Conservation (phyloP, 1,139 yeast species). For the Debaryomyces sp. region DNA sequence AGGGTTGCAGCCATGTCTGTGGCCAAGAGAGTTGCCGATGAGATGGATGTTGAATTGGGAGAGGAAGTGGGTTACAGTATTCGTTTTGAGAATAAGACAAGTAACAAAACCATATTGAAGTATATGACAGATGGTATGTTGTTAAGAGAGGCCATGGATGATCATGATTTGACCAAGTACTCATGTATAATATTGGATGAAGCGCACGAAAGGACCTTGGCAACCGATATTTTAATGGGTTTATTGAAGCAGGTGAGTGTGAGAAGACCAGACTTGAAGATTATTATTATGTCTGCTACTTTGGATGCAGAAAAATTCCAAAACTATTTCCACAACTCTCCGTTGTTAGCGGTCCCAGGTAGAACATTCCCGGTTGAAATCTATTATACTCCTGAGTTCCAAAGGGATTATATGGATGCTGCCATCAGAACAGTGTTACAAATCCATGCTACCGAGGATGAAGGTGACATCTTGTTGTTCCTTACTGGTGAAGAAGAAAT, state of each 20-base stretch:
- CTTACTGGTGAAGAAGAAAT: conserved; percentile 98
- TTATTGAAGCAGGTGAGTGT: conserved; percentile 76
- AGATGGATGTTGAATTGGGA: conserved; percentile 89
- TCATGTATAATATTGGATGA: conserved; percentile 94
- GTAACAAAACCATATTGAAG: conserved; percentile 78
- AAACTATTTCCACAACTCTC: conserved; percentile 85
- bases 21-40: conserved; percentile 94
- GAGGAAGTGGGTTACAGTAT: conserved; percentile 92
- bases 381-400: conserved; percentile 95
- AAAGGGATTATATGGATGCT: conserved; percentile 90
- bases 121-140: conserved; percentile 99
- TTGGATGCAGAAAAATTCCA: conserved; percentile 97
- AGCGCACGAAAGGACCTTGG: conserved; percentile 96
- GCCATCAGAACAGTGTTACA: conserved; percentile 94
- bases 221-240: conserved; percentile 98
- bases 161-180: conserved; percentile 76
- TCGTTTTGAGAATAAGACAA: conserved; percentile 89
- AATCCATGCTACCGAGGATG: conserved; percentile 94
- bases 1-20: conserved; percentile 98
- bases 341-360: conserved; percentile 94
- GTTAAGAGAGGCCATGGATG: conserved; percentile 96
- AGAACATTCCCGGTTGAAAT: conserved; percentile 97
- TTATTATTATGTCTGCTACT: conserved; percentile 97
- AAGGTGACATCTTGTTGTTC: conserved; percentile 87
- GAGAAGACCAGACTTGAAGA: conserved; percentile 85